Evolutionary conservation across 768 basidiomycete genomes (phyloP), one percentile per base, ranked within the genome.

Genomic region (Lentinula sp.): DNA sequence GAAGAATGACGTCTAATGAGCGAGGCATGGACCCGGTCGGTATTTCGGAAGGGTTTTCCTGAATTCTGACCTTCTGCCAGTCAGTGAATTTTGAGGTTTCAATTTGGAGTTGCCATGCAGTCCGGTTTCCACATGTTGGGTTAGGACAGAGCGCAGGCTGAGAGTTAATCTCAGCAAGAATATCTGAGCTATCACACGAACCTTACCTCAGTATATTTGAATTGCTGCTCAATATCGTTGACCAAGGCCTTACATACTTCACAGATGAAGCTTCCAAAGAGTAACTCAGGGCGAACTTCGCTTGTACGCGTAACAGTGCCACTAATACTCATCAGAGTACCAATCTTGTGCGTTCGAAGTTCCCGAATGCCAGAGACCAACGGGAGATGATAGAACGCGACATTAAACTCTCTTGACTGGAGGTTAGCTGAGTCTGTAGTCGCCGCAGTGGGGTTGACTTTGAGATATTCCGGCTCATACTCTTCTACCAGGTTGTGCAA

Each of bases 1-100:
- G 89, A 6, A 98, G 84, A 65, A 98, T 93, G 46, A 98, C 96
- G 70, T 98, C 96, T 61, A 98, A 77, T 31, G 94, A 96, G 35
- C 96, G 88, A 32, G 97, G 97, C 97, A 98, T 99, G 3, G 90
- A 93, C 1, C 97, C 97, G 0, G 96, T 98, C 1, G 97, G 97
- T 61, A 99, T 98, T 75, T 98, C 97, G 31, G 95, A 97, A 9
- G 96, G 89, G 68, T 98, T 98, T 77, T 99, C 97, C 70, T 99
- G 97, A 49, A 99, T 98, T 48, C 97, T 87, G 52, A 98, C 95
- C 73, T 98, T 98, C 73, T 99, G 97, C 97, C 97, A 98, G 71
- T 99, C 97, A 0, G 93, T 92, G 71, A 99, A 99, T 71, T 93
- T 95, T 32, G 93, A 95, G 57, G 88, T 87, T 71, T 98, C 96